Base-by-base conservation (phyloP, 129 eudicot species). In the Escallonia rubra region DNA sequence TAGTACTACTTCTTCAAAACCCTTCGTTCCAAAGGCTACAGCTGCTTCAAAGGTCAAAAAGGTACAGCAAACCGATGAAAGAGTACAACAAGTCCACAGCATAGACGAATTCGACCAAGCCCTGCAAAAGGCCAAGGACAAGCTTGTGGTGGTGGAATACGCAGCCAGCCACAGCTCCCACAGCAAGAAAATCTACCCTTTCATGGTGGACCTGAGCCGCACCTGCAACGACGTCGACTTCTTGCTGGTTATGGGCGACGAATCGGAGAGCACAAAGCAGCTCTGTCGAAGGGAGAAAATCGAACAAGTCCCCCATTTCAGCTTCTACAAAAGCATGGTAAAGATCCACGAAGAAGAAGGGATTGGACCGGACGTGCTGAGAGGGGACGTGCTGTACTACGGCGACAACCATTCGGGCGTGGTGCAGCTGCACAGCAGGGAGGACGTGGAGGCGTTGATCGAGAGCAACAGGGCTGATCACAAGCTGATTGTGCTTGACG, bases 321-420 rank as follows among this genome's bases (percentile, higher is more conserved):
- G 81, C 45, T 93, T 93, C 54, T 93, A 93, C 71, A 93, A 93
- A 13, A 65, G 74, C 58, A 93, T 76, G 92, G 96, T 83, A 68
- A 93, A 86, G 65, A 82, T 93, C 52, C 98, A 93, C 6, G 98
- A 93, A 8, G 98, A 93, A 72, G 96, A 89, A 72, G 98, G 87
- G 3, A 86, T 93, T 4, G 96, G 92, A 3, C 98, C 98, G 0
- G 98, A 93, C 39, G 84, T 74, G 75, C 77, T 93, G 5, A 72
- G 63, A 16, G 98, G 98, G 10, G 98, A 93, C 69, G 98, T 93
- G 56, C 38, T 93, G 41, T 93, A 93, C 67, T 93, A 93, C 66
- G 98, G 98, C 0, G 98, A 93, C 63, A 86, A 43, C 66, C 98
- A 93, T 80, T 80, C 88, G 14, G 95, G 65, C 12, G 98, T 93